A percentile compares a stretch with the other conserved stretches of the same genome.
phyloP scores from a whole-genome alignment of 78 protist species.

The Dictyostelium firmibasis region DNA sequence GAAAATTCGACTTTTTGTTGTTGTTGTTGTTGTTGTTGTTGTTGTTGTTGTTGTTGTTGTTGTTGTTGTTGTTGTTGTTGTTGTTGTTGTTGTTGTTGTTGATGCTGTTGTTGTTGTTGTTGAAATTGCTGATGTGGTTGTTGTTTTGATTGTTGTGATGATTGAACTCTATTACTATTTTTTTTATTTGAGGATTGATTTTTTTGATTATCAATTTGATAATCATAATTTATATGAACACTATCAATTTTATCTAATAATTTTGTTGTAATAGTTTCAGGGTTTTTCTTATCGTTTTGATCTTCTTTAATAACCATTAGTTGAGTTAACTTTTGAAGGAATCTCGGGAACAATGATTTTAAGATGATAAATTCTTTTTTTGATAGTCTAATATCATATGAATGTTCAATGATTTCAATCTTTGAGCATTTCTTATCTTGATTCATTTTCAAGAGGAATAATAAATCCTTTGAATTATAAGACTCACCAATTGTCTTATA shows the following conservation, averaged over 20 bases:
- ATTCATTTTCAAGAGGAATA: constrained; percentile 5
- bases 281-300: background rate
- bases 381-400: background rate
- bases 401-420: constrained; percentile 29
- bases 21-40: constrained; percentile 7
- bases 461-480: constrained; percentile 3
- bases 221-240: background rate
- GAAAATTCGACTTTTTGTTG: background rate
- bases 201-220: background rate
- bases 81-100: background rate
- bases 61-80: background rate
- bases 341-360: background rate
- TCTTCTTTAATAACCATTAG: background rate
- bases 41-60: background rate
- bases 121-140: too few relatives aligned
- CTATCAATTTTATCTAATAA: background rate
- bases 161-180: background rate
- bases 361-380: constrained; percentile 4
- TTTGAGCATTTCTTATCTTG: constrained; percentile 5
- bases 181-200: background rate
- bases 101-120: background rate
- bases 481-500: constrained; percentile 3
- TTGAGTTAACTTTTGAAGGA: background rate
- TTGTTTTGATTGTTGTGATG: too few relatives aligned
- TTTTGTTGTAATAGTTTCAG: background rate